Base-by-base conservation (phyloP, 2,329 filamentous ascomycete species). In the Paraphoma sp. region DNA sequence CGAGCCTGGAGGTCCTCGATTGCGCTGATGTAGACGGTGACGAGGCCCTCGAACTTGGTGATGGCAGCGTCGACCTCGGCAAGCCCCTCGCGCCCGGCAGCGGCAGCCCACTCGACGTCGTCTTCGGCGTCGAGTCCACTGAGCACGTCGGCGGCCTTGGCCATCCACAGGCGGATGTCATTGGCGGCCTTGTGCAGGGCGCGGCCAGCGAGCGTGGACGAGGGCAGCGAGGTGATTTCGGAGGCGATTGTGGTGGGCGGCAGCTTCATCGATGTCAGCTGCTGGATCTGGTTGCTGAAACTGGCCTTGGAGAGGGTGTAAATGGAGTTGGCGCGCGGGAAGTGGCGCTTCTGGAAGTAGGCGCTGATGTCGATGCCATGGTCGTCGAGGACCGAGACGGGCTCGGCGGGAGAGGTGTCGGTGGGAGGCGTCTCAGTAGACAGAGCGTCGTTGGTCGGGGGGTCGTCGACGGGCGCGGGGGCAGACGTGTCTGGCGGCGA, bases 21-120 rank as follows among this genome's bases (percentile, higher is more conserved):
- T n/a, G 94, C 93, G 57, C 87, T 85, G 51, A 98, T 91, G 72
- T 97, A 99, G 62, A 96, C 91, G 67, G 93, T 92, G 71, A 98
- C 92, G 53, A 99, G 82, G 49, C 89, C 87, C 72, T 97, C 93
- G 69, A 98, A 99, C 48, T 91, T 88, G 38, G 84, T 81, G 58
- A 98, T 94, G 18, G 94, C 86, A 49, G 81, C 81, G 61, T 89
- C 85, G 3, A 88, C 85, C 52, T 87, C 86, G 48, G 88, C 88
- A 36, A 94, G 81, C 2, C 91, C 91, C 76, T 94, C 91, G 59
- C 90, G 84, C 2, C 95, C 95, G 50, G 92, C 95, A 1, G 93
- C 94, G 2, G 95, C 86, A 8, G 87, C 93, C 95, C 95, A 99
- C 76, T 98, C 94, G 14, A 98, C 93, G 72, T 99, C 95, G 75